A percentile compares a stretch with the other conserved stretches of the same genome.
Evolutionary conservation across 495 filamentous ascomycete species (phyloP).

Genomic region (Neurospora sp.): DNA sequence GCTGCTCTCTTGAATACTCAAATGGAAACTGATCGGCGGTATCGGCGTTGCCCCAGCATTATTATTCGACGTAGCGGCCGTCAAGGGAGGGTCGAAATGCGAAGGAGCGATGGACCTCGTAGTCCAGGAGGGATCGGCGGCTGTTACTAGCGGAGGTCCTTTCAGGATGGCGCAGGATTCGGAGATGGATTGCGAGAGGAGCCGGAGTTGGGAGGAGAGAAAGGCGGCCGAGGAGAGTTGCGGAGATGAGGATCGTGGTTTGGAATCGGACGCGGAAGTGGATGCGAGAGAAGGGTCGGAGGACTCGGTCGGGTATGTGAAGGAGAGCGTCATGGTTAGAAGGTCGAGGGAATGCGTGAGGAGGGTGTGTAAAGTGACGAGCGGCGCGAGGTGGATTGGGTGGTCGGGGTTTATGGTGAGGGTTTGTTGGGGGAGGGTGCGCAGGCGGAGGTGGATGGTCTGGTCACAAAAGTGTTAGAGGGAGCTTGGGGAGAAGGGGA

Average conservation of each 20-base stretch:
- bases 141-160: constrained; percentile 35
- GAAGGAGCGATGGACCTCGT: constrained; percentile 24
- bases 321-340: constrained; percentile 63
- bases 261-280: constrained; percentile 22
- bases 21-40: constrained; percentile 56
- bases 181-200: constrained; percentile 64
- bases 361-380: constrained; percentile 59
- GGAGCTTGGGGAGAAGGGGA: too few relatives aligned
- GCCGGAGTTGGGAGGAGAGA: constrained; percentile 67
- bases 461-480: constrained; percentile 4
- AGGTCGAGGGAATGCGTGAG: constrained; percentile 72
- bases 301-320: constrained; percentile 28
- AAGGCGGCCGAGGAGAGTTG: constrained; percentile 32
- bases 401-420: constrained; percentile 40
- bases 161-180: constrained; percentile 55
- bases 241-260: constrained; percentile 15
- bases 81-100: constrained; percentile 33
- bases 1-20: constrained; percentile 67
- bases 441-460: constrained; percentile 39
- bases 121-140: constrained; percentile 27
- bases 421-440: constrained; percentile 40
- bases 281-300: constrained; percentile 26
- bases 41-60: constrained; percentile 24
- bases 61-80: constrained; percentile 13
- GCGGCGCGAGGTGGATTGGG: constrained; percentile 54